Evolutionary conservation across 2,329 filamentous ascomycete genomes (phyloP).

Genomic region (Penicillium fuscoglaucum): DNA sequence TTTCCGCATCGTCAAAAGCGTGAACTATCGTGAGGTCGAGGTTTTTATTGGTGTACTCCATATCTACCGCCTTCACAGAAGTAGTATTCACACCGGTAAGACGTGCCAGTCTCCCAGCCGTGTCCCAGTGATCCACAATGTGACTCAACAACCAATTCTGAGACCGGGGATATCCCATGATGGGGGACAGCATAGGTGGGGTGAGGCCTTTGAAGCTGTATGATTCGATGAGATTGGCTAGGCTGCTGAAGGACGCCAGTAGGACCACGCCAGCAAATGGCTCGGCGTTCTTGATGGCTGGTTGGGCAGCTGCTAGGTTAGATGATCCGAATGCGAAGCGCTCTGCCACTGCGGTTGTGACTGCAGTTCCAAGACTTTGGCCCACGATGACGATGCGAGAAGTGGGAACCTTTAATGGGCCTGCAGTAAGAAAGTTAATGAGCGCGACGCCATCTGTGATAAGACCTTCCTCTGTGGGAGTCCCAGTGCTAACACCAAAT

Average conservation of each 20-base stretch:
- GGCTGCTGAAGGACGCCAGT: slow-evolving; percentile 73
- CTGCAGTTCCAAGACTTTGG: slow-evolving; percentile 85
- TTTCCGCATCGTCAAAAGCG: slow-evolving; percentile 77
- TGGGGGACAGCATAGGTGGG: slow-evolving; percentile 71
- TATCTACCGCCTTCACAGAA: slow-evolving; percentile 50
- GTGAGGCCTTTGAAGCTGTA: slow-evolving; percentile 79
- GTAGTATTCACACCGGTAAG: slow-evolving; percentile 36
- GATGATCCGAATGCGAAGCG: slow-evolving; percentile 58
- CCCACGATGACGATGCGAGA: slow-evolving; percentile 77
- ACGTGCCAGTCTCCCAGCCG: slow-evolving; percentile 61
- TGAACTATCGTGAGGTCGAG: slow-evolving; percentile 74
- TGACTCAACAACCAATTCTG: slow-evolving; percentile 60
- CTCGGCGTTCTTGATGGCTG: slow-evolving; percentile 47
- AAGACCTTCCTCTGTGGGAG: slow-evolving; percentile 75
- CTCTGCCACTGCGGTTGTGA: slow-evolving; percentile 72
- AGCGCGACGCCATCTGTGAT: slow-evolving; percentile 75
- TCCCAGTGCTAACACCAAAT: slow-evolving; percentile 78
- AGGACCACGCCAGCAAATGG: slow-evolving; percentile 80
- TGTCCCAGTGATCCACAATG: slow-evolving; percentile 81
- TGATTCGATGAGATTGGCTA: slow-evolving; percentile 70
- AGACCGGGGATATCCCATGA: slow-evolving; percentile 66
- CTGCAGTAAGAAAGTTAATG: slow-evolving; percentile 61
- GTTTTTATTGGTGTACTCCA: slow-evolving; percentile 51
- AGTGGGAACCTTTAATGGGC: slow-evolving; percentile 65
- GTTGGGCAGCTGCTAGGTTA: slow-evolving; percentile 37